phyloP scores from a whole-genome alignment of 2,329 filamentous ascomycete species.

The Gliomastix tumulicola region DNA sequence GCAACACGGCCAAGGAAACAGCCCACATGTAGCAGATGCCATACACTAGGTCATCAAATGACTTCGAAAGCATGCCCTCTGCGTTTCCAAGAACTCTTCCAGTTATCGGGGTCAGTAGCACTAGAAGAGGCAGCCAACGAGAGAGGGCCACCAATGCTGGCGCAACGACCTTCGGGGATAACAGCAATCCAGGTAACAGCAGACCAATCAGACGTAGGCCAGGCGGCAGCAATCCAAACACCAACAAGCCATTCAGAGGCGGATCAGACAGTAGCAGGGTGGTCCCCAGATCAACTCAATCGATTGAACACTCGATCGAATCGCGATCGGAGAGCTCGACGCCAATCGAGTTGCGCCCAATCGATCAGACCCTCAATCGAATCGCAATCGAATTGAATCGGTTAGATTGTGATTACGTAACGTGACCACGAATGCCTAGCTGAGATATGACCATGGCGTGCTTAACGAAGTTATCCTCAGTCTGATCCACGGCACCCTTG shows the following conservation, averaged over 20 bases:
- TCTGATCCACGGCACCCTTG: no score
- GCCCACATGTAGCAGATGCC: slow-evolving; percentile 8
- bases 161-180: not conserved
- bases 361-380: no score
- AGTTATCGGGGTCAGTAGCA: not conserved
- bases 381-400: no score
- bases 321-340: no score
- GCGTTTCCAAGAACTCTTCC: not conserved
- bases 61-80: not conserved
- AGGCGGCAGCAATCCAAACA: not conserved
- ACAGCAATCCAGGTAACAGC: not conserved
- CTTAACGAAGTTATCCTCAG: no score
- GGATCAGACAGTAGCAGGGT: not conserved
- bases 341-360: no score
- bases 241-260: not conserved
- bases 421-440: no score
- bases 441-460: no score
- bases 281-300: no score
- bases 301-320: no score
- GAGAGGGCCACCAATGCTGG: not conserved
- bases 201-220: not conserved
- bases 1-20: slow-evolving; percentile 3
- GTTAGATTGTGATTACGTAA: no score
- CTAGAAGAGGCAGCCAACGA: not conserved
- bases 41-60: not conserved